Evolutionary conservation across 78 protist species (phyloP).

Genomic region (Salpingoeca rosetta): DNA sequence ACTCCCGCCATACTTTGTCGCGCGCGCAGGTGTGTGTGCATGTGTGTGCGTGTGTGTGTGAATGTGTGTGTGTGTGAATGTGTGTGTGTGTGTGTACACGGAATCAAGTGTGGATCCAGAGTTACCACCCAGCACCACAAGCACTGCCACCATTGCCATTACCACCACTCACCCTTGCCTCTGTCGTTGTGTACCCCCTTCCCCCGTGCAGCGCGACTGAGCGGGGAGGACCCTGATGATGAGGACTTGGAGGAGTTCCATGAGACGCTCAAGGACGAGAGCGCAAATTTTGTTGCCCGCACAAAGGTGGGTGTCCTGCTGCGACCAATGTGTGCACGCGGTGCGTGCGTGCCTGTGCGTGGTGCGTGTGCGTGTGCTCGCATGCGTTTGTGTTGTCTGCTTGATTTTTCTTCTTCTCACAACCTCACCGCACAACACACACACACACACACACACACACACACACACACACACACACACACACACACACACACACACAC

Average conservation of each 20-base stretch:
- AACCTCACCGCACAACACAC: no score
- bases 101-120: not conserved
- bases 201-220: not conserved
- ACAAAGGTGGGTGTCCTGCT: no score
- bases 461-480: constrained; percentile 10
- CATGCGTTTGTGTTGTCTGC: not conserved
- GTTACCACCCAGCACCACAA: no score
- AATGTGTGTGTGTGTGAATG: not conserved
- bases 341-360: no score
- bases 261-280: not conserved
- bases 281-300: not conserved
- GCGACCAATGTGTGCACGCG: no score
- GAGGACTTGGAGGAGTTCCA: not conserved
- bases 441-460: not conserved
- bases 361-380: no score
- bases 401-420: no score
- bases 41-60: not conserved
- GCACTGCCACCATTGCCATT: no score
- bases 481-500: not conserved
- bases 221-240: not conserved
- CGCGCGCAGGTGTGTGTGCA: constrained; percentile 6
- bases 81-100: constrained; percentile 2
- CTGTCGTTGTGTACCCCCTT: not conserved
- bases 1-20: constrained; percentile 39
- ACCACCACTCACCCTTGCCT: no score